Evolutionary conservation across 2,329 filamentous ascomycete species (phyloP).

Genomic region (Cordyceps pruinosa): DNA sequence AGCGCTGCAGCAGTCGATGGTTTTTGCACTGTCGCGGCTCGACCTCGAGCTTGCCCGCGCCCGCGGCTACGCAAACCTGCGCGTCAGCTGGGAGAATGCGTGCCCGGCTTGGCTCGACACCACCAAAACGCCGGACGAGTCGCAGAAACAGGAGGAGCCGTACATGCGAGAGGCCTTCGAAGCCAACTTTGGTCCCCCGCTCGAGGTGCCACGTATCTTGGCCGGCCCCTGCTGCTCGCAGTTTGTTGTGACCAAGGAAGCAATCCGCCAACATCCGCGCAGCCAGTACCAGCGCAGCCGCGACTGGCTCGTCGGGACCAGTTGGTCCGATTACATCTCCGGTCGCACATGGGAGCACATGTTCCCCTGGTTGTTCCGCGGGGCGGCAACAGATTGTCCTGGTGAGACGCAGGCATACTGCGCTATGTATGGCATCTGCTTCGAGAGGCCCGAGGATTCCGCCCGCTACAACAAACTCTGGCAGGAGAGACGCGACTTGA

Average conservation of each 20-base stretch:
- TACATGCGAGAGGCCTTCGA: constrained; percentile 24
- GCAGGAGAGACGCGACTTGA: constrained; percentile 5
- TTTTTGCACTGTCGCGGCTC: constrained; percentile 26
- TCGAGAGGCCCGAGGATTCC: constrained; percentile 16
- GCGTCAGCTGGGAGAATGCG: constrained; percentile 47
- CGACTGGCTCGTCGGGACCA: constrained; percentile 25
- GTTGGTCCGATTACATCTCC: constrained; percentile 23
- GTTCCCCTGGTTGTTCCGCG: constrained; percentile 26
- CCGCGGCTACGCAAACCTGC: constrained; percentile 48
- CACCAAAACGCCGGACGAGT: constrained; percentile 18
- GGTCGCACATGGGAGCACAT: constrained; percentile 30
- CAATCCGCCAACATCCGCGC: constrained; percentile 22
- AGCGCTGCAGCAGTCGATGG: constrained; percentile 26
- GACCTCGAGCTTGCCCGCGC: constrained; percentile 32
- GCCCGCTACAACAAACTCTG: constrained; percentile 7
- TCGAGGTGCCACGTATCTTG: constrained; percentile 24
- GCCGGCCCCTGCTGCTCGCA: constrained; percentile 29
- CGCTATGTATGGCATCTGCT: constrained; percentile 28
- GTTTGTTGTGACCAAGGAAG: constrained; percentile 27
- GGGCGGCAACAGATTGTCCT: constrained; percentile 38
- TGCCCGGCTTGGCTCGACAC: constrained; percentile 47
- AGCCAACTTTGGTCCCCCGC: constrained; percentile 21
- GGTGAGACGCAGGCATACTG: constrained; percentile 28
- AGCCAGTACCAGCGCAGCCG: constrained; percentile 24
- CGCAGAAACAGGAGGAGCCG: constrained; percentile 23